A percentile compares a stretch with the other conserved stretches of the same genome.
phyloP scores from a whole-genome alignment of 2,329 filamentous ascomycete genomes.

The Diaporthe aspalathi region DNA sequence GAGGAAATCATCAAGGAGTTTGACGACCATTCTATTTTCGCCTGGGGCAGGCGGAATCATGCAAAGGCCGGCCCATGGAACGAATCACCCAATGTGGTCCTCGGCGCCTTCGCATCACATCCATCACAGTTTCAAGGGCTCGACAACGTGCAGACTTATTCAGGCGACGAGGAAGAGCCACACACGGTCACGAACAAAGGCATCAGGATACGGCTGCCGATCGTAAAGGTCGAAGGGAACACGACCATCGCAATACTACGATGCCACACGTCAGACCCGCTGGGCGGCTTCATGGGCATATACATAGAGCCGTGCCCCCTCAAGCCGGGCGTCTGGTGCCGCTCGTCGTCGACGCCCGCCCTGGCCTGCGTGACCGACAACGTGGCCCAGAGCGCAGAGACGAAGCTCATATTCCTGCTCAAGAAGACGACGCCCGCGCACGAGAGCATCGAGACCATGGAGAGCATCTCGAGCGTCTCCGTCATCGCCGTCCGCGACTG shows the following conservation, averaged over 20 bases:
- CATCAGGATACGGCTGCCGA: slow-evolving; percentile 9
- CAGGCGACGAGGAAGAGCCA: slow-evolving; percentile 24
- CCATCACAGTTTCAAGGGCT: slow-evolving; percentile 28
- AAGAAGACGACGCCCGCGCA: slow-evolving; percentile 11
- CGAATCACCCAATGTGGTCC: neutral
- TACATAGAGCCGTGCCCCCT: slow-evolving; percentile 18
- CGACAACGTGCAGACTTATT: slow-evolving; percentile 13
- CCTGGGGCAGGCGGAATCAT: slow-evolving; percentile 28
- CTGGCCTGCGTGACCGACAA: slow-evolving; percentile 19
- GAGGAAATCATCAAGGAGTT: slow-evolving; percentile 32
- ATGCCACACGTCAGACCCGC: slow-evolving; percentile 2
- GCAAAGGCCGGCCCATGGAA: slow-evolving; percentile 22
- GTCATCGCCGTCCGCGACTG: neutral
- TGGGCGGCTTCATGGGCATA: slow-evolving; percentile 26
- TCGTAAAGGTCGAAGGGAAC: slow-evolving; percentile 1
- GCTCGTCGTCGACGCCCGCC: slow-evolving; percentile 10
- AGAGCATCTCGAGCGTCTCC: slow-evolving; percentile 4
- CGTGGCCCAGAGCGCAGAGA: slow-evolving; percentile 24
- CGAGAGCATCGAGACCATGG: slow-evolving; percentile 28
- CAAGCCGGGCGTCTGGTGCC: slow-evolving; percentile 10
- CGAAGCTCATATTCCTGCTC: slow-evolving; percentile 22
- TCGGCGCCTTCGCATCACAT: slow-evolving; percentile 26
- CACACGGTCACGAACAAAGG: slow-evolving; percentile 28
- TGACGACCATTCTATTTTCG: slow-evolving; percentile 31
- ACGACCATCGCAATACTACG: slow-evolving; percentile 20